Percentiles rank a stretch among this genome's conserved stretches.
Conservation (phyloP, 202 grass and related monocot species). For the Zizania palustris region DNA sequence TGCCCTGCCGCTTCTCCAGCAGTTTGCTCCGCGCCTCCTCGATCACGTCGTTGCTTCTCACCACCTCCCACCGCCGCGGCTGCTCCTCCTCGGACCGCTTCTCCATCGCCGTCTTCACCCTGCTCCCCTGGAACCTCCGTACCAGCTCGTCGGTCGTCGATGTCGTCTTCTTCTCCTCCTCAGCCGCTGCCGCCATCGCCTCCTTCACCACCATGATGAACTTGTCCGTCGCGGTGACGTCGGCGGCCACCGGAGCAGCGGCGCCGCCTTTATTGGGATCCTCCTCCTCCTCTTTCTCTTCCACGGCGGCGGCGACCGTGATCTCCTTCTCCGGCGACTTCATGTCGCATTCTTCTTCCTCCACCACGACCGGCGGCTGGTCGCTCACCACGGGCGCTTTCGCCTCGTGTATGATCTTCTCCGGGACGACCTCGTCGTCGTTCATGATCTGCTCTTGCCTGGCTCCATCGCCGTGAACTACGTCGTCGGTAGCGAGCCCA, state of each 20-base stretch:
- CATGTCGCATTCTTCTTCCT: not conserved
- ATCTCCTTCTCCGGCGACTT: not conserved
- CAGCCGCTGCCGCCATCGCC: not conserved
- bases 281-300: not conserved
- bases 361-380: not conserved
- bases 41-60: constrained; percentile 69
- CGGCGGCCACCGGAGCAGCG: too few species aligned
- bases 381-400: not conserved
- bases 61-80: constrained; percentile 48
- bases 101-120: constrained; percentile 48
- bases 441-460: not conserved
- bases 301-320: not conserved
- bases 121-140: constrained; percentile 36
- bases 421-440: constrained; percentile 26
- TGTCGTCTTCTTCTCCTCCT: not conserved
- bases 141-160: not conserved
- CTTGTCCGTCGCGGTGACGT: not conserved
- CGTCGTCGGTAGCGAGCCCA: not conserved
- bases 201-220: constrained; percentile 34
- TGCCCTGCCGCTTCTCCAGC: constrained; percentile 60
- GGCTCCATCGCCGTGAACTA: not conserved
- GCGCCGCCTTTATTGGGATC: constrained; percentile 25
- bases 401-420: constrained; percentile 59
- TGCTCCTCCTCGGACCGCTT: constrained; percentile 19
- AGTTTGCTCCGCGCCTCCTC: constrained; percentile 78